phyloP scores from a whole-genome alignment of 163 green algal genomes.

The Coccomyxa subellipsoidea region DNA sequence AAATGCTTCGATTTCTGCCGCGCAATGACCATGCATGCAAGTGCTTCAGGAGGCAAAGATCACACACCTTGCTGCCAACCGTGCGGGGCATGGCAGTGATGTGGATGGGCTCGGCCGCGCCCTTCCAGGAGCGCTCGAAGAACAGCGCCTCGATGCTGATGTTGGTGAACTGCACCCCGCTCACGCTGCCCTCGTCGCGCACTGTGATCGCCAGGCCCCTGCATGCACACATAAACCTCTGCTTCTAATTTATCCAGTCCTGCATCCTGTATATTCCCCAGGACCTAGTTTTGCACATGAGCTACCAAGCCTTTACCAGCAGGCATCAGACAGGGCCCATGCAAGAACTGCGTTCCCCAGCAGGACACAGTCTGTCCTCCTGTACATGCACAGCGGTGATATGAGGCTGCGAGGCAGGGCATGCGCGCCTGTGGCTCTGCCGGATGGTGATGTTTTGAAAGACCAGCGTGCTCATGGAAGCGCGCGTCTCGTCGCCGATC shows the following conservation, averaged over 20 bases:
- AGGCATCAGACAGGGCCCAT: too few relatives aligned
- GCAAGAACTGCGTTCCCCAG: too few relatives aligned
- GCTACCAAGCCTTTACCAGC: too few relatives aligned
- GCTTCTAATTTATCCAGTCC: too few relatives aligned
- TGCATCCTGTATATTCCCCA: too few relatives aligned
- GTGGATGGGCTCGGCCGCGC: conserved; percentile 6
- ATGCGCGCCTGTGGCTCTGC: not conserved
- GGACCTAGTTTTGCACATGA: too few relatives aligned
- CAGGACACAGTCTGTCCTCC: not conserved
- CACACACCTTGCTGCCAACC: not conserved
- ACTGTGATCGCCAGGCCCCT: conserved; percentile 4
- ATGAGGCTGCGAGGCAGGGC: not conserved
- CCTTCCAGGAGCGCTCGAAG: not conserved
- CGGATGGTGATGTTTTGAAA: conserved; percentile 8
- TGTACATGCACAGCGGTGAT: not conserved
- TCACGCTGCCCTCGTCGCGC: conserved; percentile 6
- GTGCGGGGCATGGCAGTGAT: conserved; percentile 4
- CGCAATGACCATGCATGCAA: too few relatives aligned
- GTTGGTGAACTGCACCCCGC: conserved; percentile 7
- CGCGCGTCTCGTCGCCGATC: not conserved
- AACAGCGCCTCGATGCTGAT: conserved; percentile 1
- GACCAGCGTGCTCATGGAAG: not conserved
- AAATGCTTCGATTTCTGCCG: too few relatives aligned
- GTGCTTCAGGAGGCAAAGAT: not conserved
- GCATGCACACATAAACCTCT: too few relatives aligned